Evolutionary conservation across 176 grass and related monocot species (phyloP), one percentile per base, ranked within the genome.

Genomic region (Lolium rigidum): DNA sequence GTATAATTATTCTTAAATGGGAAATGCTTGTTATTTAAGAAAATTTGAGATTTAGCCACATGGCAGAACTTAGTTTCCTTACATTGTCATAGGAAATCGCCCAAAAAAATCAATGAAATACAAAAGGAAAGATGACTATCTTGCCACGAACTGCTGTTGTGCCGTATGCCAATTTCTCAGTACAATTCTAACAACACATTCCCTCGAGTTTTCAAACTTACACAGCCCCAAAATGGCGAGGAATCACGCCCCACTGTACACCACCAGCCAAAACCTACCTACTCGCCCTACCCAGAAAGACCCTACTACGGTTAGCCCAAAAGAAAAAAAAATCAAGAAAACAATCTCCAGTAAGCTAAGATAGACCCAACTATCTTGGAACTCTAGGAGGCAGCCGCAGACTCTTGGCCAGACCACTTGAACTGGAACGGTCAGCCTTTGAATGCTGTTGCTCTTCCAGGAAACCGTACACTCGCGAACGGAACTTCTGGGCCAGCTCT

Each of bases 401-500:
- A 64, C 49, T 83, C 89, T 89, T 77, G 76, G 52, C 38, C 25
- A n/a, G 82, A 85, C 78, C 51, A 41, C 31, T 39, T n/a, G 63
- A 41, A 70, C 52, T 64, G 84, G 79, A 47, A 24, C 14, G 21
- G 1, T 79, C 84, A 31, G 25, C 37, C 49, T 58, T 39, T 22
- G 69, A 79, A 55, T 90, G 82, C 37, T 85, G 87, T 57, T 85
- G 87, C 63, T 92, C 95, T 20, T 91, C 90, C 47, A 95, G 43
- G 78, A 92, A 94, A 68, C 83, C 20, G 15, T 95, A 92, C 10
- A 95, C 85, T 76, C 93, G 82, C 24, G 86, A 82, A 5, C 85
- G 67, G 85, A 98, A 95, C 62, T 88, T 72, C 20, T 77, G 91
- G 10, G 91, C 93, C 28, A 98, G 58, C 8, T 95, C 91, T 8